Base-by-base conservation (phyloP, 2,329 filamentous ascomycete species). In the Lachnellula cervina region DNA sequence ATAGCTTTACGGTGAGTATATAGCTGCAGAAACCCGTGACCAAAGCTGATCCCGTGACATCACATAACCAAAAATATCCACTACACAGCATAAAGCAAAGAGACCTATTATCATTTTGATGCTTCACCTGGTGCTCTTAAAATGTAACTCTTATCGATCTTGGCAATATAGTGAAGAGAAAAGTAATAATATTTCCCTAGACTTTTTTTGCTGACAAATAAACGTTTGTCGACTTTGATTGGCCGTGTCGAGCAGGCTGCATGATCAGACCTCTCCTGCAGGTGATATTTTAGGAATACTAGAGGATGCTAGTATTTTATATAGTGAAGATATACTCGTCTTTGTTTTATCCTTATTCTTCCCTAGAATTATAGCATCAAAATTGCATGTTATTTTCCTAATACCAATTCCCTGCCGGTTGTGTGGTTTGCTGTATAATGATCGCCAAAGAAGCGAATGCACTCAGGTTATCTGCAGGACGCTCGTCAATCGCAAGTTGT, bases 91-190 rank as follows among this genome's bases (percentile, higher is more conserved):
- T 19, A 17, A 6, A 19, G 44, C n/a, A 46, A 5, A 40, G 34
- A 21, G 13, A 59, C 60, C 49, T 55, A 65, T 45, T 57, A 66
- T 65, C 61, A 64, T 66, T 43, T 59, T 59, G 58, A 43, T 55
- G 54, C n/a, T n/a, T n/a, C n/a, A n/a, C n/a, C n/a, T n/a, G n/a
- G n/a, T n/a, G n/a, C 64, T 60, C 65, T 65, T 61, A 55, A 61
- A 46, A 52, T 19, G 19, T 51, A 57, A 55, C 52, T 43, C 25
- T n/a, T n/a, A 38, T 38, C 2, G n/a, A n/a, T n/a, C n/a, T n/a
- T n/a, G n/a, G n/a, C n/a, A n/a, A n/a, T n/a, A n/a, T n/a, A n/a
- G n/a, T n/a, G n/a, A n/a, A n/a, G n/a, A 25, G 4, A 21, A 5
- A 37, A 28, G 23, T 14, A 7, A n/a, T 13, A 45, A 34, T 45